Evolutionary conservation across 805 yeast genomes (phyloP).

Genomic region (Zygosaccharomyces lentus): DNA sequence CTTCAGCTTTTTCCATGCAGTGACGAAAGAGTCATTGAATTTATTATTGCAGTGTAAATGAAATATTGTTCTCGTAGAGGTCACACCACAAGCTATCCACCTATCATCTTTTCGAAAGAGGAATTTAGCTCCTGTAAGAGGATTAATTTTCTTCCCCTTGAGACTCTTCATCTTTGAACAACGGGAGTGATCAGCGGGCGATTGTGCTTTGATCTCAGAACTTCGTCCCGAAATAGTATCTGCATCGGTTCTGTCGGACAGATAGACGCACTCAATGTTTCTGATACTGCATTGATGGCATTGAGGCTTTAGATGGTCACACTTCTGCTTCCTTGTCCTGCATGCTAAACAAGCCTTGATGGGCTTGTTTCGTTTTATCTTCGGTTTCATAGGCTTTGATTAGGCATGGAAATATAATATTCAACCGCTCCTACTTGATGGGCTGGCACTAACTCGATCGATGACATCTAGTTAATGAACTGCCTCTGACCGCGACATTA

Average conservation of each 20-base stretch:
- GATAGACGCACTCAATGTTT: constrained; percentile 1
- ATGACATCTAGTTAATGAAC: no score
- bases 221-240: neutral
- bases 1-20: constrained; percentile 5
- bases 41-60: constrained; percentile 3
- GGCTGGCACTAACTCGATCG: no score
- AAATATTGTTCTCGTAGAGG: constrained; percentile 1
- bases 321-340: constrained; percentile 5
- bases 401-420: no score
- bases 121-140: constrained; percentile 3
- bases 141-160: neutral
- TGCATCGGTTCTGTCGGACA: neutral
- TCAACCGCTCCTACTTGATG: no score
- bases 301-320: constrained; percentile 5
- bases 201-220: neutral
- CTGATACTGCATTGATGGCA: constrained; percentile 4
- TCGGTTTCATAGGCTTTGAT: neutral
- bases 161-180: neutral
- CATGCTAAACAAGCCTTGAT: constrained; percentile 3
- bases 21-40: neutral
- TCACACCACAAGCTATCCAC: constrained; percentile 6
- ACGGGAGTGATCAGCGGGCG: neutral
- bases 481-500: no score
- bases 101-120: constrained; percentile 5
- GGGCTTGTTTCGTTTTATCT: neutral